Conservation (phyloP, 306 rosid genomes). For the Vachellia collinsii region DNA sequence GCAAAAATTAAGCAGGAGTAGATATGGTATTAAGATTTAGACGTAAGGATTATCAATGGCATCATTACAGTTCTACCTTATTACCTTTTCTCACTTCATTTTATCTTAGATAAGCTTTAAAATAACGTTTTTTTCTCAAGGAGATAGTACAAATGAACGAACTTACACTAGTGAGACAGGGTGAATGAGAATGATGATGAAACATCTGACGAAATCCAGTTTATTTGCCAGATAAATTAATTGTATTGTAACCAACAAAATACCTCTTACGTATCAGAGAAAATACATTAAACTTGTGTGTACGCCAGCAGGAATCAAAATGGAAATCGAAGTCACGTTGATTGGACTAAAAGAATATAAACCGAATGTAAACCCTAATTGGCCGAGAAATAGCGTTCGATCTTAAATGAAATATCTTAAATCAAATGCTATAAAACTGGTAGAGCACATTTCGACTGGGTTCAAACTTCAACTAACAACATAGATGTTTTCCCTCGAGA, state of each 20-base stretch:
- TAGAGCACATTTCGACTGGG: not conserved
- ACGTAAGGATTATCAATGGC: not conserved
- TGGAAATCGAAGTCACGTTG: not conserved
- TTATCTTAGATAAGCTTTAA: not conserved
- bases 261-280: not conserved
- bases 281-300: not conserved
- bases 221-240: not conserved
- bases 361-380: conserved; percentile 39
- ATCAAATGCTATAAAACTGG: not conserved
- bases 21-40: not conserved
- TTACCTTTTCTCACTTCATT: not conserved
- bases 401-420: not conserved
- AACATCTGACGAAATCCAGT: not conserved
- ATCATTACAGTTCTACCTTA: not conserved
- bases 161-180: not conserved
- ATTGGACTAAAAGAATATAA: conserved; percentile 4
- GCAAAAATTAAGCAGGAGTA: not conserved
- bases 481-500: not conserved
- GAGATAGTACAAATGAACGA: not conserved
- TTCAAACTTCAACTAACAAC: not conserved
- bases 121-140: too few species aligned
- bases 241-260: not conserved
- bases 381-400: not conserved
- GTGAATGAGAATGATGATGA: not conserved
- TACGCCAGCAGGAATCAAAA: not conserved